Conservation (phyloP, 2,329 filamentous ascomycete genomes). For the Botrytis pseudocinerea region DNA sequence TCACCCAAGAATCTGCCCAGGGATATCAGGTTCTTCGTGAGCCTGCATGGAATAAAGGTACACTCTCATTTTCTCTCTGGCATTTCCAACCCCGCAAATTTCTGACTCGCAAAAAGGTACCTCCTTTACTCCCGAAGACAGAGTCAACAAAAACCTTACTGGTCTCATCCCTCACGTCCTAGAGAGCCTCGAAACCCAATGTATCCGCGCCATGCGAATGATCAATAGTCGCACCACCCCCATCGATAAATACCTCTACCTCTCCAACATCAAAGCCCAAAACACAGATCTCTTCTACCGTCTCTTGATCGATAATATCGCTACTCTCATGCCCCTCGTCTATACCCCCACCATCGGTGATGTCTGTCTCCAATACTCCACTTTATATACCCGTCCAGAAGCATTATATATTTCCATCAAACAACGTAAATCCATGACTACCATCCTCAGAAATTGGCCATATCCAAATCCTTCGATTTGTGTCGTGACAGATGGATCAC, state of each 20-base stretch:
- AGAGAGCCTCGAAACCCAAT: slow-evolving; percentile 61
- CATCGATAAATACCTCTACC: slow-evolving; percentile 83
- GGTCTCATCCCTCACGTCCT: slow-evolving; percentile 65
- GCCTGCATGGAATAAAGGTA: slow-evolving; percentile 65
- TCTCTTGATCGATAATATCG: slow-evolving; percentile 72
- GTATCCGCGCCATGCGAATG: slow-evolving; percentile 69
- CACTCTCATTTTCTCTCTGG: not conserved
- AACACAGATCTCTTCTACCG: slow-evolving; percentile 84
- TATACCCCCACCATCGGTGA: slow-evolving; percentile 93
- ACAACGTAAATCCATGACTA: slow-evolving; percentile 85
- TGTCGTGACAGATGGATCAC: slow-evolving; percentile 93
- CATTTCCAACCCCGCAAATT: not conserved
- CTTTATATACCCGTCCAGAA: slow-evolving; percentile 92
- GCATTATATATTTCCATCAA: slow-evolving; percentile 94
- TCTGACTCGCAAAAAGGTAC: slow-evolving; percentile 50
- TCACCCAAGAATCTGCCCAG: slow-evolving; percentile 52
- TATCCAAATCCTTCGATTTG: slow-evolving; percentile 89
- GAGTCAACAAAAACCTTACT: slow-evolving; percentile 63
- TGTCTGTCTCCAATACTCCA: slow-evolving; percentile 94
- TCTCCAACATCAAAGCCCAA: slow-evolving; percentile 71
- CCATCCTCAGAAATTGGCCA: slow-evolving; percentile 92
- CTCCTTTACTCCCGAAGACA: slow-evolving; percentile 64
- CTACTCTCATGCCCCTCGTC: slow-evolving; percentile 79
- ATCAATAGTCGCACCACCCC: slow-evolving; percentile 67
- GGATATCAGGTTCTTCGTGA: slow-evolving; percentile 64